phyloP scores from a whole-genome alignment of 192 early-diverging fungal genomes.

The Endogone sp. region DNA sequence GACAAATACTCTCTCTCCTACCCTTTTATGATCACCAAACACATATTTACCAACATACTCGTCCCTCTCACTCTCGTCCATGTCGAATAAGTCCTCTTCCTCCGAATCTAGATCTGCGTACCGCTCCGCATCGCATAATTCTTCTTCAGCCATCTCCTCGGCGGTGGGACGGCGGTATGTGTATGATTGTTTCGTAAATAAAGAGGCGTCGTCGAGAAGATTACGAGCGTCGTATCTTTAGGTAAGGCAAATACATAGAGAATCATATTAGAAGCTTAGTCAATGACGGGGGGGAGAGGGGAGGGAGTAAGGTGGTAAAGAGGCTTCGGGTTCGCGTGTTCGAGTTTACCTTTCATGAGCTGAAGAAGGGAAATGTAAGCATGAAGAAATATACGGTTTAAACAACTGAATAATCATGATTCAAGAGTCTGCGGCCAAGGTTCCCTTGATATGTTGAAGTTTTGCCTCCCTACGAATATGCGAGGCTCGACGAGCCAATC shows the following conservation, averaged over 20 bases:
- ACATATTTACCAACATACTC: conserved; percentile 39
- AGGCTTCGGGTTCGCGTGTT: too few relatives aligned
- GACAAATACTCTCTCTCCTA: too few relatives aligned
- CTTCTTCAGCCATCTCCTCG: conserved; percentile 26
- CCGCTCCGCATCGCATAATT: conserved; percentile 42
- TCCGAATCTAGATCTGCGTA: conserved; percentile 59
- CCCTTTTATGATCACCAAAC: too few relatives aligned
- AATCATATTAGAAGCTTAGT: conserved; percentile 26
- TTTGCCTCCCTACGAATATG: background rate
- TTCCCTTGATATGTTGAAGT: background rate
- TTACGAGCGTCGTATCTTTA: conserved; percentile 65
- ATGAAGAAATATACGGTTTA: background rate
- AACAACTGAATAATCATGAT: background rate
- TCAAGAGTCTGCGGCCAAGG: background rate
- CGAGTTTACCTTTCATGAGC: background rate
- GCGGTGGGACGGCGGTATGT: conserved; percentile 2
- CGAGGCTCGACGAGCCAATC: background rate
- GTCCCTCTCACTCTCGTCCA: conserved; percentile 52
- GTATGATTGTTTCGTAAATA: conserved; percentile 2
- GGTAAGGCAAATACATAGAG: too few relatives aligned
- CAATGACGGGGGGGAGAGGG: conserved; percentile 24
- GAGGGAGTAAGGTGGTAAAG: conserved; percentile 13
- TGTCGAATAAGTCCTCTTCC: conserved; percentile 46
- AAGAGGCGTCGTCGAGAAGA: conserved; percentile 42
- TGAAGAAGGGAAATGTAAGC: background rate